Base-by-base conservation (phyloP, 2,329 filamentous ascomycete species). In the Aureobasidium musti region DNA sequence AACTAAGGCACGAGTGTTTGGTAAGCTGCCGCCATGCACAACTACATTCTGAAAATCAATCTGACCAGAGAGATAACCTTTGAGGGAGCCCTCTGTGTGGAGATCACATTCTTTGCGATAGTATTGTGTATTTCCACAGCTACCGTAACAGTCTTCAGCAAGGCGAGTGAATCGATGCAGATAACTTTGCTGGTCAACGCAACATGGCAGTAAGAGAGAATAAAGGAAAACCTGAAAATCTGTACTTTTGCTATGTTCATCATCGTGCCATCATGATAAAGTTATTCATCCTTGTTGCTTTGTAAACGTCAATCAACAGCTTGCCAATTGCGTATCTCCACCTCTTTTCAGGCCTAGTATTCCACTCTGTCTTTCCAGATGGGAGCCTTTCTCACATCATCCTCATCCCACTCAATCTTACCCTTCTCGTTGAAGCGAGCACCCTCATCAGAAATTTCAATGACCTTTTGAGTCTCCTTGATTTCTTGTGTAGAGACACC, bases 371-470 rank as follows among this genome's bases (percentile, higher is more conserved):
- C 77, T 66, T 79, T 76, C 63, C 72, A 79, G 30, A 80, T 72
- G 7, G 78, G 79, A 35, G 79, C 78, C 66, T 77, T 73, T 50
- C 72, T 72, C 11, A 77, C 69, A 39, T 73, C 72, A 1, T 77
- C 75, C 41, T 77, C 70, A n/a, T 79, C 76, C 79, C 79, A 81
- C 57, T 73, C 73, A 23, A 80, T 73, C 71, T 78, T 79, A 30
- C 77, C 78, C 75, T 81, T 80, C 68, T 79, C 79, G 64, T 81
- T 75, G 63, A 81, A 79, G 13, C 67, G 69, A n/a, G 79, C 79
- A n/a, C 78, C 78, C 47, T 80, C 76, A 65, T 82, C 79, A 17
- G 79, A 80, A 19, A 81, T 77, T 10, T 73, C 67, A 17, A 81
- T 74, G 37, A 73, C 74, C 69, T 77, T 77, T 61, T 71, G 71